Percentiles rank a stretch among this genome's conserved stretches.
Conservation (phyloP, 768 basidiomycete species). For the Suillus spraguei region DNA sequence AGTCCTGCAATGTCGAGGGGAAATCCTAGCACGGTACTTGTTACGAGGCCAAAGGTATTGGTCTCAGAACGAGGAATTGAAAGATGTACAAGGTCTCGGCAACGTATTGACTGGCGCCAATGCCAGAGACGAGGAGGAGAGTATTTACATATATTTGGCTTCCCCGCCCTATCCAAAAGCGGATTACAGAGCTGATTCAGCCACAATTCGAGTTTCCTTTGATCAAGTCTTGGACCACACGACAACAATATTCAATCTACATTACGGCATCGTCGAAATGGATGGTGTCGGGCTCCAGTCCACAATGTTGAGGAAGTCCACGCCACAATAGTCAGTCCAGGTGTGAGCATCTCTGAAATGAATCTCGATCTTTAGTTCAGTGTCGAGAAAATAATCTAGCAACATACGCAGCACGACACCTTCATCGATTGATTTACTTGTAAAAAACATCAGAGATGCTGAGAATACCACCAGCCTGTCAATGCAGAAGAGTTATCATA, state of each 20-base stretch:
- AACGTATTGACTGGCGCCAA: slow-evolving; percentile 5
- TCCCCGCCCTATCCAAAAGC: not conserved
- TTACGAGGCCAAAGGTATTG: not conserved
- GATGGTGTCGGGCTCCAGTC: not conserved
- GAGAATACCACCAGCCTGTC: not conserved
- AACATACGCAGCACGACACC: not conserved
- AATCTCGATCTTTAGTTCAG: not conserved
- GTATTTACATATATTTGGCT: slow-evolving; percentile 2
- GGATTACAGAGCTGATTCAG: not conserved
- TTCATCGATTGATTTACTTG: not conserved
- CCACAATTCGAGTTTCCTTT: too few species aligned
- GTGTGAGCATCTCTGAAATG: not conserved
- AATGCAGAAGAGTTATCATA: not conserved
- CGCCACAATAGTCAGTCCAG: not conserved
- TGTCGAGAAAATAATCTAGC: not conserved
- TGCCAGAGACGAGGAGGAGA: slow-evolving; percentile 9
- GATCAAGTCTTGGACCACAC: not conserved
- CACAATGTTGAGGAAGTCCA: not conserved
- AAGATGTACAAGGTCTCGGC: not conserved
- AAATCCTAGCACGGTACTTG: not conserved
- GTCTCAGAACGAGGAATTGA: not conserved
- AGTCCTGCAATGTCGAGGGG: not conserved
- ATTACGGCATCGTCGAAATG: too few species aligned
- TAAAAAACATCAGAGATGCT: not conserved
- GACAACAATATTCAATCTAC: not conserved